These are phyloP conservation scores for Euphorbia schlechtendalii DNA, from an alignment of 441 rosid species.

Conservation along the genomic window DNA sequence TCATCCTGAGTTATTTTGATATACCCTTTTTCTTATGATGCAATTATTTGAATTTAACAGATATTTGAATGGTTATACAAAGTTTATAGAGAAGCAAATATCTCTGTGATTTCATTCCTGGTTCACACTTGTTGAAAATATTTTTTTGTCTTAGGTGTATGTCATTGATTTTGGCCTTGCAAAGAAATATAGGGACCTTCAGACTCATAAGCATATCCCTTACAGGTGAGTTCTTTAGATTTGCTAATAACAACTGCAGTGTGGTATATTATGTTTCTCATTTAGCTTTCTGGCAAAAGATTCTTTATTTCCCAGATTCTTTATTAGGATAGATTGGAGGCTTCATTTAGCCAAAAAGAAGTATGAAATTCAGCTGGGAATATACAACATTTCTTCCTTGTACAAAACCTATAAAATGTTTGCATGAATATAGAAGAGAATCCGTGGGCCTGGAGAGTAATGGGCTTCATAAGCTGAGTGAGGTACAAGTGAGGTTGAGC, in stretches of 20 bases:
- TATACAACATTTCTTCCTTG: background rate
- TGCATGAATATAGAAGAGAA: background rate
- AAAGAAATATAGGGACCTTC: constrained; percentile 96
- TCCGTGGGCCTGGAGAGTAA: no score
- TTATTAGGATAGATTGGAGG: background rate
- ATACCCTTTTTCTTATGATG: background rate
- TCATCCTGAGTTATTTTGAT: background rate
- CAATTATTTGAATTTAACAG: background rate
- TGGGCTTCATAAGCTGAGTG: no score
- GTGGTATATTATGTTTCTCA: background rate
- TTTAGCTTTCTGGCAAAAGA: background rate
- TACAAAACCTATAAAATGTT: background rate
- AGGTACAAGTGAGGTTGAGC: no score
- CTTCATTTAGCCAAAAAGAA: background rate
- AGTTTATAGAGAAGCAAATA: background rate
- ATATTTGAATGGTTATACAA: constrained; percentile 5
- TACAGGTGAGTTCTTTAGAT: constrained; percentile 49
- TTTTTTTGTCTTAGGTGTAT: constrained; percentile 60
- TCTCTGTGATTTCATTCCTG: background rate
- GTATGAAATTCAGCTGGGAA: background rate
- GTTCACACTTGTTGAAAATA: background rate
- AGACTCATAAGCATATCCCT: constrained; percentile 96
- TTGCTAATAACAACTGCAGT: constrained; percentile 2
- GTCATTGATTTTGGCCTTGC: constrained; percentile 95
- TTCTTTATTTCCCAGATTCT: background rate